Conservation (phyloP, 2,329 filamentous ascomycete genomes). For the Hypoxylon sp. region DNA sequence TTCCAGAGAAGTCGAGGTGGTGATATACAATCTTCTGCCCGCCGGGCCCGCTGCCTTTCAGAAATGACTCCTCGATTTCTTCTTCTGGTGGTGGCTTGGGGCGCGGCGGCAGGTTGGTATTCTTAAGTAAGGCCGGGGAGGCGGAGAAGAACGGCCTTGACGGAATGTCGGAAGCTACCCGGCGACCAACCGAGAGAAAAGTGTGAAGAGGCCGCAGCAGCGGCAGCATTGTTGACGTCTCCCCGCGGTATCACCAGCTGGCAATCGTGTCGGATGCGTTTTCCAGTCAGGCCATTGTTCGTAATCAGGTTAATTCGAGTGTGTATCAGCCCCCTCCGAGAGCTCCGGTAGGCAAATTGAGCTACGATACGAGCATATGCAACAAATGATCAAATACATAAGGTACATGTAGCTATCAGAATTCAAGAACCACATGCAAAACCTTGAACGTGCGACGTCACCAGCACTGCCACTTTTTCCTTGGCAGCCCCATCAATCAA, state of each 20-base stretch:
- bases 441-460: conserved; percentile 35
- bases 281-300: conserved; percentile 13
- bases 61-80: conserved; percentile 86
- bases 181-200: conserved; percentile 1
- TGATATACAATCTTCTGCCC: conserved; percentile 90
- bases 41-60: conserved; percentile 92
- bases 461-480: conserved; percentile 16
- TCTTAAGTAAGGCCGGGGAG: conserved; percentile 57
- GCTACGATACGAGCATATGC: neutral
- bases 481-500: neutral
- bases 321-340: neutral
- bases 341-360: conserved; percentile 2
- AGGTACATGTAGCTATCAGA: conserved; percentile 24
- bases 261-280: conserved; percentile 1
- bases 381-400: neutral
- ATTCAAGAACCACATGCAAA: no score
- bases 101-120: conserved; percentile 76
- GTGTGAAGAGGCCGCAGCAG: conserved; percentile 23
- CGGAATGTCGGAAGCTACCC: conserved; percentile 1
- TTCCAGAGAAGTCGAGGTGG: conserved; percentile 3
- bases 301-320: neutral
- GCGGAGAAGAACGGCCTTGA: conserved; percentile 51
- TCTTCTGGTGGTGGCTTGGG: conserved; percentile 78
- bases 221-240: conserved; percentile 18
- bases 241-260: conserved; percentile 5